Base-by-base conservation (phyloP, 768 basidiomycete species). In the Mycena rebaudengoi region DNA sequence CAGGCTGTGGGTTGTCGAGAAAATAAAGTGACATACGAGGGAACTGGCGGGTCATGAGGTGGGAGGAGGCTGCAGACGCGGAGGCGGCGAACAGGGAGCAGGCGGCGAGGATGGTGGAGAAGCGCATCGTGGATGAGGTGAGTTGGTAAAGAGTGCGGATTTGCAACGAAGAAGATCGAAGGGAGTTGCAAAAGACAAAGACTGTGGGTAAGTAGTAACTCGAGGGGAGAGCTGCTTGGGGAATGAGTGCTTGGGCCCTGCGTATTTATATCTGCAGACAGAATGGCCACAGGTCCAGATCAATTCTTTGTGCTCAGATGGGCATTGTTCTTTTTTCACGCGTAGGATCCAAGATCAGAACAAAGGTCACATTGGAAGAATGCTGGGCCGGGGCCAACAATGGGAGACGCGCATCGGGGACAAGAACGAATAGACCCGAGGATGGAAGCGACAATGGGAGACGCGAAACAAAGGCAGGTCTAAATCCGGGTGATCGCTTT, bases 41-140 rank as follows among this genome's bases (percentile, higher is more conserved):
- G 56, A 78, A 46, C 67, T 83, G 83, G 56, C 82, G 80, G 20
- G 74, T 69, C 37, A 72, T 21, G 51, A 81, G 67, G n/a, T 51
- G 63, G 10, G 51, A 33, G 54, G 51, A 43, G 28, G 74, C 73
- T 48, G 83, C 79, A 48, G 77, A 74, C 54, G 74, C 77, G 45
- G 80, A 76, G 68, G 81, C 75, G 70, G 79, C 79, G 70, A 78
- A 75, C 67, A 78, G 71, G 62, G 79, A 73, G 72, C 83, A 73
- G 71, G 79, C 66, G 65, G 80, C 60, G 60, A 80, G 58, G 61
- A 77, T 72, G 67, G 81, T 40, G 61, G 83, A 74, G 80, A 85
- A 84, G 73, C 83, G 88, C 89, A 91, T 91, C 56, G 48, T 83
- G 66, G 57, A 46, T 54, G 71, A 51, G 54, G 52, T 60, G 60